phyloP scores from a whole-genome alignment of 129 eudicot genomes.

The Lonicera japonica region DNA sequence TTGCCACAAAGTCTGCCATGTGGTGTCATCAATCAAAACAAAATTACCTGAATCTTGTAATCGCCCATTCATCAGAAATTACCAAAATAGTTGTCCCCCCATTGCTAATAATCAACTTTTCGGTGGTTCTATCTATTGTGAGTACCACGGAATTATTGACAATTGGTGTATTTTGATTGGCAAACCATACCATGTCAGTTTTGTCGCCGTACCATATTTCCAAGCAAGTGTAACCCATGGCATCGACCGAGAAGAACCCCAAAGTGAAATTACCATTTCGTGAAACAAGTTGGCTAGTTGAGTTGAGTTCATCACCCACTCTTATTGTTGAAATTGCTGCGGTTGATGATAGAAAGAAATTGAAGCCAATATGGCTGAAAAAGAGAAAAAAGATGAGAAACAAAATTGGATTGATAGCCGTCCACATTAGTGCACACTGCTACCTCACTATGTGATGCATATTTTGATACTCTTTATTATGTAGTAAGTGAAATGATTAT shows the following conservation, averaged over 20 bases:
- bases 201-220: slow-evolving; percentile 28
- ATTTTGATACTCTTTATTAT: too few relatives aligned
- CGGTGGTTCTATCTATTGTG: slow-evolving; percentile 10
- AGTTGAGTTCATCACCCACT: slow-evolving; percentile 13
- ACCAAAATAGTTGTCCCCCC: too few relatives aligned
- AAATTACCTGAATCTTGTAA: slow-evolving; percentile 25
- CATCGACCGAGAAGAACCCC: slow-evolving; percentile 16
- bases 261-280: slow-evolving; percentile 10
- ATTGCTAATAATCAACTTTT: slow-evolving; percentile 26
- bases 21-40: slow-evolving; percentile 5
- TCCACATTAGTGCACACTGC: too few relatives aligned
- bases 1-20: slow-evolving; percentile 24
- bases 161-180: slow-evolving; percentile 32
- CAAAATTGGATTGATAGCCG: too few relatives aligned
- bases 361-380: too few relatives aligned
- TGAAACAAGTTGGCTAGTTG: slow-evolving; percentile 17
- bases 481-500: too few relatives aligned
- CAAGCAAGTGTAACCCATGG: slow-evolving; percentile 12
- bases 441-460: too few relatives aligned
- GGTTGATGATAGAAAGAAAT: too few relatives aligned
- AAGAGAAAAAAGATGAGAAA: too few relatives aligned
- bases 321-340: not conserved
- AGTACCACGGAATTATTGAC: slow-evolving; percentile 19
- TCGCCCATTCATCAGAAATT: too few relatives aligned
- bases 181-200: slow-evolving; percentile 28